phyloP scores from a whole-genome alignment of 2,329 filamentous ascomycete species.

The Emmonsiellopsis sp. region DNA sequence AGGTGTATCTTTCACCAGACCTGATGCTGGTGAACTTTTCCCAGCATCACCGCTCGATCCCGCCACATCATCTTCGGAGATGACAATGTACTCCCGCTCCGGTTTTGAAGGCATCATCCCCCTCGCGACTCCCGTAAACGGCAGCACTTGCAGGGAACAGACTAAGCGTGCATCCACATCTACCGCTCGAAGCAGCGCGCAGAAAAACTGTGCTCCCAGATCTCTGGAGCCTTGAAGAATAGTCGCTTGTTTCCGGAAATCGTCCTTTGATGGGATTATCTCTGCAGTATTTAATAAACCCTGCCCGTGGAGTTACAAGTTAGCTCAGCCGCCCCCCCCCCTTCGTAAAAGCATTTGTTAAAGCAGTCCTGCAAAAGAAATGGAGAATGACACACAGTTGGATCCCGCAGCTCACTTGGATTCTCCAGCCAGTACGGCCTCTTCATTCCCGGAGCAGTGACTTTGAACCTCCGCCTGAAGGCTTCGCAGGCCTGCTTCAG shows the following conservation, averaged over 20 bases:
- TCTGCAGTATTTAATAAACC: slow-evolving; percentile 49
- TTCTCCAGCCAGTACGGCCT: slow-evolving; percentile 68
- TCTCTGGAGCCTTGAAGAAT: slow-evolving; percentile 74
- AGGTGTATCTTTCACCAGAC: not conserved
- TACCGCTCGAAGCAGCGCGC: slow-evolving; percentile 72
- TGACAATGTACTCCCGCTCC: slow-evolving; percentile 26
- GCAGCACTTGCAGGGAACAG: slow-evolving; percentile 78
- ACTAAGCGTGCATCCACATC: slow-evolving; percentile 76
- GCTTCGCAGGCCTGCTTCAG: slow-evolving; percentile 58
- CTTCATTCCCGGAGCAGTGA: slow-evolving; percentile 62
- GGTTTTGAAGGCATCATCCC: slow-evolving; percentile 35
- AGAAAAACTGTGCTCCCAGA: slow-evolving; percentile 82
- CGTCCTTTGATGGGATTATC: slow-evolving; percentile 56
- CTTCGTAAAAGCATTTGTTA: not conserved
- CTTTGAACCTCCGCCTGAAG: slow-evolving; percentile 61
- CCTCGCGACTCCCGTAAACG: slow-evolving; percentile 49
- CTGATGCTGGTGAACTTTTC: slow-evolving; percentile 4
- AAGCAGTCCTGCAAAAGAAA: slow-evolving; percentile 7
- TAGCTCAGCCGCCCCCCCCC: slow-evolving; percentile 4
- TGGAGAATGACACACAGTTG: slow-evolving; percentile 25
- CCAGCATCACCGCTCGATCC: slow-evolving; percentile 21
- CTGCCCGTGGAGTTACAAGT: slow-evolving; percentile 4
- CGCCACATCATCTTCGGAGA: slow-evolving; percentile 27
- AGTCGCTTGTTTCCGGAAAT: slow-evolving; percentile 64
- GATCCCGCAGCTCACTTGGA: slow-evolving; percentile 50